Evolutionary conservation across 23 red algal genomes (phyloP).

Genomic region (Gracilaria caudata): DNA sequence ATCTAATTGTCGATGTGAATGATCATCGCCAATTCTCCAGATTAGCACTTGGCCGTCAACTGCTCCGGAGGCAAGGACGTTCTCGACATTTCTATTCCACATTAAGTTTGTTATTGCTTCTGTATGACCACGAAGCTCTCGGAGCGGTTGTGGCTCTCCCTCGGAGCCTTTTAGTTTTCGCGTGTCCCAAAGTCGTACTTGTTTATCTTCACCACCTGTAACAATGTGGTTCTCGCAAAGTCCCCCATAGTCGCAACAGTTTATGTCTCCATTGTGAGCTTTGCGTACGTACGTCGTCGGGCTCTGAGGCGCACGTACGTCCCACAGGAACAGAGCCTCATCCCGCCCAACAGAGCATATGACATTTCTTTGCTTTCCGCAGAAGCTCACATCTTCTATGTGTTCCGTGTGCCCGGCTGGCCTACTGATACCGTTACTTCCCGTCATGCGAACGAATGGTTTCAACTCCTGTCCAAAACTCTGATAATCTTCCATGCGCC

Average conservation of each 20-base stretch:
- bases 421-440: conserved; percentile 9
- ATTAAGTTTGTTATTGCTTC: conserved; percentile 65
- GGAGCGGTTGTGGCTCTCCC: conserved; percentile 32
- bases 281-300: conserved; percentile 44
- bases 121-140: conserved; percentile 59
- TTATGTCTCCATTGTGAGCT: conserved; percentile 78
- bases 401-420: conserved; percentile 62
- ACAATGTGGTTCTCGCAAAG: conserved; percentile 49
- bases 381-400: conserved; percentile 88
- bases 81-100: conserved; percentile 74
- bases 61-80: conserved; percentile 59
- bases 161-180: conserved; percentile 52
- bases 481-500: conserved; percentile 70
- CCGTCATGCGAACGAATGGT: conserved; percentile 25
- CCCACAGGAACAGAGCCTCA: conserved; percentile 68
- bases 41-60: conserved; percentile 82
- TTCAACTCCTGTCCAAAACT: conserved; percentile 24
- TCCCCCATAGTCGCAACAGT: conserved; percentile 82
- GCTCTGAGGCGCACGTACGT: conserved; percentile 44
- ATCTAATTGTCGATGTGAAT: conserved; percentile 5
- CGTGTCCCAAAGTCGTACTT: conserved; percentile 80
- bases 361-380: conserved; percentile 30
- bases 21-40: conserved; percentile 69
- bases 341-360: conserved; percentile 71
- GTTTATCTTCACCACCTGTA: conserved; percentile 77